phyloP scores from a whole-genome alignment of 2,329 filamentous ascomycete species.

The Zymoseptoria tritici region DNA sequence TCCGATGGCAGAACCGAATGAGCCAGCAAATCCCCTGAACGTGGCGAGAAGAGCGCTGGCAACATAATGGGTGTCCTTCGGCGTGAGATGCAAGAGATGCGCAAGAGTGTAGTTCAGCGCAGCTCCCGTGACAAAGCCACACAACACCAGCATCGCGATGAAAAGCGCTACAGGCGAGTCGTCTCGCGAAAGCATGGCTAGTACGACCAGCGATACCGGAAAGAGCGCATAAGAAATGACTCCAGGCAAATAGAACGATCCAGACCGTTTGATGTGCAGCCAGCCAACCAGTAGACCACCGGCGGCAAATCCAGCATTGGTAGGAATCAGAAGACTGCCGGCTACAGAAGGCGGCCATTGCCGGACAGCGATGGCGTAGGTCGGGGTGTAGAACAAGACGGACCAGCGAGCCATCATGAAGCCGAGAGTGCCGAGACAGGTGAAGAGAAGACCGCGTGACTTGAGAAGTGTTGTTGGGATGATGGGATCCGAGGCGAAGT shows the following conservation, averaged over 20 bases:
- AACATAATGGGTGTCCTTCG: conserved; percentile 61
- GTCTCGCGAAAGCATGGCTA: conserved; percentile 51
- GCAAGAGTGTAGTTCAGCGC: conserved; percentile 74
- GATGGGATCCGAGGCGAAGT: conserved; percentile 60
- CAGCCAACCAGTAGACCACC: conserved; percentile 67
- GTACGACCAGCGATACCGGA: conserved; percentile 48
- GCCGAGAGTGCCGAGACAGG: conserved; percentile 65
- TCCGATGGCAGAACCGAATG: conserved; percentile 71
- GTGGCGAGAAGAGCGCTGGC: conserved; percentile 69
- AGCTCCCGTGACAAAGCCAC: conserved; percentile 66
- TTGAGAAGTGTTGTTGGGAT: conserved; percentile 64
- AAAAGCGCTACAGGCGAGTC: conserved; percentile 47
- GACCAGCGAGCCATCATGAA: conserved; percentile 77
- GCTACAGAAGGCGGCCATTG: conserved; percentile 62
- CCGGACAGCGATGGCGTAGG: conserved; percentile 70
- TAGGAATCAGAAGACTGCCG: conserved; percentile 71
- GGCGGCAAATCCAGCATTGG: conserved; percentile 68
- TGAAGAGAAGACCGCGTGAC: conserved; percentile 63
- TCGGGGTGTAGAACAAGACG: conserved; percentile 72
- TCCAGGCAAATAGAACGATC: conserved; percentile 58
- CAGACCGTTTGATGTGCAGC: conserved; percentile 65
- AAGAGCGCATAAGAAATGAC: conserved; percentile 54
- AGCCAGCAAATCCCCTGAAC: conserved; percentile 73
- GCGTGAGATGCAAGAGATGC: conserved; percentile 67
- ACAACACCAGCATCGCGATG: conserved; percentile 55